Evolutionary conservation across 1,139 yeast species (phyloP), one percentile per base, ranked within the genome.

Genomic region (Hyphopichia burtonii): DNA sequence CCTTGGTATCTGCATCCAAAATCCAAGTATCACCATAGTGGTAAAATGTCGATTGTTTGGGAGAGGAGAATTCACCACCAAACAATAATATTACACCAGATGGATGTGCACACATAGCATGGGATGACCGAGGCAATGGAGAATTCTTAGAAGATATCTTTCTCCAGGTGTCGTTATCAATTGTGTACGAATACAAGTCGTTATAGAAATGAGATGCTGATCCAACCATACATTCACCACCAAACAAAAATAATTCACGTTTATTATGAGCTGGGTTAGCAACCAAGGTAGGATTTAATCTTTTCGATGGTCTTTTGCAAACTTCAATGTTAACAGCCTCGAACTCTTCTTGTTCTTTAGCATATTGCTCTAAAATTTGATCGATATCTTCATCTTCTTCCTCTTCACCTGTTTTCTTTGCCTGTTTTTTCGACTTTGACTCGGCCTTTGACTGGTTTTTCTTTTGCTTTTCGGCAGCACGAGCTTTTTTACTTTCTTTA

Each of bases 1-100:
- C 96, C 55, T 87, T 89, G 14, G 85, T 72, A 27, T 78, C 82
- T 1, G 91, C 79, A 55, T 93, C 98, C 46, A 93, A 68, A 41
- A 91, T 74, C 98, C 98, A 93, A 3, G 96, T 86, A 58, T 93
- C 99, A 16, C 96, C 94, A 61, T 89, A 93, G 63, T 93, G 99
- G 62, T 93, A 94, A 62, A 93, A 93, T 0, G 97, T 89, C 39
- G 90, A 83, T 63, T 93, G 99, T 57, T 91, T 93, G 2, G 98
- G 98, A 7, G 96, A 87, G 1, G 97, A 88, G 55, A 93, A 93
- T 63, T 93, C 99, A 51, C 99, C 99, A 41, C 98, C 99, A 68
- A 89, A 93, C 73, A 93, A 65, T 46, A 93, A 65, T 20, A 88
- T 76, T 1, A 90, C 68, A 8, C 98, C 98, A 2, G 91, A 82